Conservation (phyloP, 257 asterid species). For the Asclepias syriaca region DNA sequence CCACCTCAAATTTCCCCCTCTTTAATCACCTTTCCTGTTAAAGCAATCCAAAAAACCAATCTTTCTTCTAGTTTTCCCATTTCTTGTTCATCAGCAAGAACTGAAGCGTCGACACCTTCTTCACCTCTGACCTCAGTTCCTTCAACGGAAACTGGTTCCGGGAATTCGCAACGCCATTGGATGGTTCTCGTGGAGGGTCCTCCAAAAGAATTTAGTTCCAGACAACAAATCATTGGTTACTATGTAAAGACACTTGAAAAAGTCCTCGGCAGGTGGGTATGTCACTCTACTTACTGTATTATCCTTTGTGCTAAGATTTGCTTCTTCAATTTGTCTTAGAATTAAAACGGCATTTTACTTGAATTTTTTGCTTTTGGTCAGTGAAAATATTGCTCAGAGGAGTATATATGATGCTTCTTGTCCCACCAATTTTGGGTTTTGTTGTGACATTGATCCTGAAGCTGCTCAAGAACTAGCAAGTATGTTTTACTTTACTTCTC, state of each 20-base stretch:
- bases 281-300: not conserved
- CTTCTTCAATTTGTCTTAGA: not conserved
- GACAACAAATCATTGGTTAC: conserved; percentile 57
- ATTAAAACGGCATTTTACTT: not conserved
- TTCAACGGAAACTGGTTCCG: conserved; percentile 19
- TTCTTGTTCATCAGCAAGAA: conserved; percentile 21
- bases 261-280: conserved; percentile 61
- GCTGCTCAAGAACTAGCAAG: conserved; percentile 56
- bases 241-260: conserved; percentile 56
- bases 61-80: conserved; percentile 12
- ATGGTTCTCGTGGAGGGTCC: conserved; percentile 69
- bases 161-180: conserved; percentile 47
- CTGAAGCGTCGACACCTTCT: conserved; percentile 4
- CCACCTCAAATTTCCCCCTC: conserved; percentile 21
- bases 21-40: conserved; percentile 18
- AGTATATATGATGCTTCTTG: conserved; percentile 78
- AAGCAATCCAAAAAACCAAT: conserved; percentile 5
- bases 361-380: conserved; percentile 16
- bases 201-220: conserved; percentile 35
- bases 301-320: not conserved
- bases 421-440: conserved; percentile 59
- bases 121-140: conserved; percentile 8
- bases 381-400: conserved; percentile 79
- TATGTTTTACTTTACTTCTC: conserved; percentile 20
- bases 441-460: conserved; percentile 74